Evolutionary conservation across 2,329 filamentous ascomycete genomes (phyloP).

Genomic region (Amylocarpus encephaloides): DNA sequence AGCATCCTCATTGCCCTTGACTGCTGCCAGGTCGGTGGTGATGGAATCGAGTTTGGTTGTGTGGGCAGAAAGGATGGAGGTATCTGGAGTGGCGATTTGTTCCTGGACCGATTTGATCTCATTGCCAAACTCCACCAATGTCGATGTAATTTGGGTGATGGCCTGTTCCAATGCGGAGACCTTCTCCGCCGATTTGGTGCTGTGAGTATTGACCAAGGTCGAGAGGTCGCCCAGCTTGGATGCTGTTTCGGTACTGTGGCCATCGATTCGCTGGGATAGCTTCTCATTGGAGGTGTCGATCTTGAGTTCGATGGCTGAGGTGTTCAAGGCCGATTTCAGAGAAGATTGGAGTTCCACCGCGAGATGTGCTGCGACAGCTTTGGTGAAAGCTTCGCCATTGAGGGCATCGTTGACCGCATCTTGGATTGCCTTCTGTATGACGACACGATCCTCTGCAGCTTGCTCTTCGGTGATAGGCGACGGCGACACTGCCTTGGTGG

Average conservation of each 20-base stretch:
- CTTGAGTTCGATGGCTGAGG: slow-evolving; percentile 23
- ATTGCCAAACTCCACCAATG: slow-evolving; percentile 22
- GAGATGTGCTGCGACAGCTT: slow-evolving; percentile 26
- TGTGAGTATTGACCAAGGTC: slow-evolving; percentile 16
- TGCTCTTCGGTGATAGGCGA: slow-evolving; percentile 12
- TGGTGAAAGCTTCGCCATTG: slow-evolving; percentile 24
- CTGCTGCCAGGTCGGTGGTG: slow-evolving; percentile 18
- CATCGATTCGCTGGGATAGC: slow-evolving; percentile 22
- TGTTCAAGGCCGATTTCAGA: slow-evolving; percentile 23
- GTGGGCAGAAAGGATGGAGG: slow-evolving; percentile 17
- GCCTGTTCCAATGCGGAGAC: slow-evolving; percentile 25
- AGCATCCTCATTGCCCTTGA: slow-evolving; percentile 19
- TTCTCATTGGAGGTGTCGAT: slow-evolving; percentile 20
- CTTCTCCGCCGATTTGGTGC: slow-evolving; percentile 16
- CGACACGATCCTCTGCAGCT: slow-evolving; percentile 18
- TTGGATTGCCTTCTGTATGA: slow-evolving; percentile 20
- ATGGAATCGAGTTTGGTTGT: slow-evolving; percentile 19
- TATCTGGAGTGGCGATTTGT: slow-evolving; percentile 23
- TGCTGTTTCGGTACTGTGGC: slow-evolving; percentile 18
- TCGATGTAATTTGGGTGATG: slow-evolving; percentile 23
- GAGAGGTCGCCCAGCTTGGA: slow-evolving; percentile 24
- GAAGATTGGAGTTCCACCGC: slow-evolving; percentile 26
- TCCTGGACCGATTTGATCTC: slow-evolving; percentile 23
- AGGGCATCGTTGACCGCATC: slow-evolving; percentile 23
- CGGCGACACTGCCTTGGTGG: slow-evolving; percentile 1